Percentiles rank a stretch among this genome's conserved stretches.
These are phyloP conservation scores for Amanita rubescens DNA, from an alignment of 768 basidiomycete species.

Conservation along the genomic window DNA sequence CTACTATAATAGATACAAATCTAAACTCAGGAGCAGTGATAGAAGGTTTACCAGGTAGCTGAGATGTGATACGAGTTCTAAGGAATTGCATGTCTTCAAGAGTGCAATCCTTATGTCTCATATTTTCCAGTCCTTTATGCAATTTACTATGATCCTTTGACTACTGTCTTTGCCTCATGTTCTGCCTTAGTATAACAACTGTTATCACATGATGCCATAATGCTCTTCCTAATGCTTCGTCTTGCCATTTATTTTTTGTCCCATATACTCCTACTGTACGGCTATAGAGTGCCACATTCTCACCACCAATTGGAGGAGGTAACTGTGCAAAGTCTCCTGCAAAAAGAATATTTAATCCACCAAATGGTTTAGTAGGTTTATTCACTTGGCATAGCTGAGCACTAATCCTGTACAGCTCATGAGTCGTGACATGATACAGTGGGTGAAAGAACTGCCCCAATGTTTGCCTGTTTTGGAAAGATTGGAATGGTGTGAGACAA, in stretches of 20 bases:
- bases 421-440: not conserved
- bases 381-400: not conserved
- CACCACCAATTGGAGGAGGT: conserved; percentile 16
- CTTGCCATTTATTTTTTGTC: conserved; percentile 8
- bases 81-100: conserved; percentile 21
- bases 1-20: conserved; percentile 26
- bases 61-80: conserved; percentile 11
- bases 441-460: no score
- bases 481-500: no score
- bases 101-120: conserved; percentile 22
- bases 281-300: conserved; percentile 13
- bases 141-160: conserved; percentile 11
- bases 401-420: not conserved
- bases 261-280: conserved; percentile 1
- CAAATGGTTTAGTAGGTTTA: not conserved
- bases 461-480: no score
- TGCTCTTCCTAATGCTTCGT: conserved; percentile 16
- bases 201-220: conserved; percentile 26
- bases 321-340: conserved; percentile 33
- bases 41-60: not conserved
- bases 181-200: conserved; percentile 25
- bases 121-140: conserved; percentile 16
- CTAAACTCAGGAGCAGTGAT: conserved; percentile 12
- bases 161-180: conserved; percentile 22
- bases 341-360: conserved; percentile 12